Base-by-base conservation (phyloP, 331 rosid species). In the Quercus tomentella region DNA sequence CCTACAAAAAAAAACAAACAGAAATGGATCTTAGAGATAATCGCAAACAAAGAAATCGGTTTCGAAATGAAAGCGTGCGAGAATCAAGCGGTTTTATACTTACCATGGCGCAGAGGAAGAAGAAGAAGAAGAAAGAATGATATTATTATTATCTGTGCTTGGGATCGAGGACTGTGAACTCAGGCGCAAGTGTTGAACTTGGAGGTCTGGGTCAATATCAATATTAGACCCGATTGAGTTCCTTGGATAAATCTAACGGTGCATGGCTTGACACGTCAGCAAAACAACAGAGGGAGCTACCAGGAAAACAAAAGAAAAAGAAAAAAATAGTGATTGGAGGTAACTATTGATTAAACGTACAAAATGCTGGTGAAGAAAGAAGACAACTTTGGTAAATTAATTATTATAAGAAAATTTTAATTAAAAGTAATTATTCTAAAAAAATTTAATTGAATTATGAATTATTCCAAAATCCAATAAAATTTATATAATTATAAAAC, bases 1-100 rank as follows among this genome's bases (percentile, higher is more conserved):
- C 94, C 99, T 93, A 78, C 49, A 11, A 78, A 56, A 65, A 30
- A 31, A 14, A 4, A 2, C 2, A 35, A 54, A 43, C 35, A 17
- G 79, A 62, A 56, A 37, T 70, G 45, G 31, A 58, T 69, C 21
- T 52, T 26, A 49, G 65, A 25, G 8, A 56, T 56, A 52, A 37
- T 52, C 76, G 57, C 37, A 73, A 73, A 66, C 56, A 4, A 22
- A 4, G 43, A 58, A 20, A 57, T 3, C 16, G 8, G 20, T 14
- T 51, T 5, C 70, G 60, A 67, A 49, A 7, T 1, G 21, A 22
- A 49, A 26, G 12, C 23, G 26, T 4, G 10, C 4, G 52, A 35
- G 18, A 67, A 67, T 35, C n/a, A 65, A 30, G 45, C 15, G 45
- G 74, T 76, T 58, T 3, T 49, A 41, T 49, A 4, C 17, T 49